Percentiles rank a stretch among this genome's conserved stretches.
Evolutionary conservation across 1,284 basidiomycete species (phyloP).

Genomic region (Athelia psychrophila): DNA sequence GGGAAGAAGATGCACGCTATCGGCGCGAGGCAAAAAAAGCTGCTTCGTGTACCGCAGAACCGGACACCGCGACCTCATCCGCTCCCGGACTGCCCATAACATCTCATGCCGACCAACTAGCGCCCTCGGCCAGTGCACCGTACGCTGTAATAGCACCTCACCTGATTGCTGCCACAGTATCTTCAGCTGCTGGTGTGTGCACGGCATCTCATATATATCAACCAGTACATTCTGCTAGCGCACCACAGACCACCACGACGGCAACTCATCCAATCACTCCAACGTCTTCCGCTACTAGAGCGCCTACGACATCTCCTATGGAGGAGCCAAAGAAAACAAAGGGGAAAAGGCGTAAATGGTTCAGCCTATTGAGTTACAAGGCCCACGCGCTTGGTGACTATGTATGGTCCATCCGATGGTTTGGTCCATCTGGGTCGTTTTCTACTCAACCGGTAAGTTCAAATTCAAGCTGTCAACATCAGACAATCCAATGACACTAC

Average conservation of each 20-base stretch:
- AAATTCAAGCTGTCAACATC: neutral
- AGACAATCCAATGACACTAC: conserved; percentile 10
- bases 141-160: no score
- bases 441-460: conserved; percentile 24
- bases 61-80: neutral
- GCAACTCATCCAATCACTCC: no score
- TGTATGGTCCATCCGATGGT: conserved; percentile 21
- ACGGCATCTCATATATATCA: no score
- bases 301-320: no score
- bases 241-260: no score
- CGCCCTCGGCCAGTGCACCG: no score
- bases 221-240: no score
- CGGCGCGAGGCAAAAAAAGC: conserved; percentile 9
- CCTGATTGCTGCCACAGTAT: no score
- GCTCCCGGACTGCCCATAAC: no score
- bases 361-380: conserved; percentile 31
- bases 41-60: conserved; percentile 5
- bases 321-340: neutral
- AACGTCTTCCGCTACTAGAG: no score
- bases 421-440: conserved; percentile 27
- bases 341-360: conserved; percentile 1
- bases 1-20: conserved; percentile 21
- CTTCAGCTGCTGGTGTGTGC: no score
- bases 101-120: neutral
- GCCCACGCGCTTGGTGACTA: conserved; percentile 34